Evolutionary conservation across 306 rosid species (phyloP), one percentile per base, ranked within the genome.

Genomic region (Hippophae gyantsensis): DNA sequence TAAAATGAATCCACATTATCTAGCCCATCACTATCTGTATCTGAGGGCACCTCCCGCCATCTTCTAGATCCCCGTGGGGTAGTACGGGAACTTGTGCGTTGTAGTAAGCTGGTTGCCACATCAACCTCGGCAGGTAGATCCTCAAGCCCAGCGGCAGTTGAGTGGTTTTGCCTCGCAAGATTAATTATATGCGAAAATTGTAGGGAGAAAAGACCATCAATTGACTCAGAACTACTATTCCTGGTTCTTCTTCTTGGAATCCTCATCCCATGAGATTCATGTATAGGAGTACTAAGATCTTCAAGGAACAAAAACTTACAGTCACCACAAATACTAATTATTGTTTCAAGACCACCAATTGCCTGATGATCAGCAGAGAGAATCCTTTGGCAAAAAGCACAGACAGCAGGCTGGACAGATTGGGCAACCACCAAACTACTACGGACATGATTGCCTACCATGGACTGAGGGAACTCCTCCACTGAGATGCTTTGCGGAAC

Each of bases 251-350:
- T 73, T 64, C 95, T 70, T 12, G 58, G 68, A 27, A 81, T 57
- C 58, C 72, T 76, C 61, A 52, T 76, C 14, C 38, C 66, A 66
- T 67, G 63, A 64, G 82, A 59, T 43, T 70, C 69, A 48, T 27
- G 86, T 11, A 52, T 3, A 32, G 79, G 87, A 48, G 54, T 74
- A 61, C 78, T 83, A 65, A 65, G 61, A 72, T 85, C 95, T 75
- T 93, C 99, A 18, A 82, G 82, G 57, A 84, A 68, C 66, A 93
- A 76, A 81, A 89, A 89, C 61, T 89, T 86, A 79, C 97, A 93
- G 65, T 93, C 97, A 47, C 89, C 94, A 46, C 99, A 93, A 43
- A 89, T 67, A 61, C 72, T 59, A 47, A 60, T 45, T 3, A 60
- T 45, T 3, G 63, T 61, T 61, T 71, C 67, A 62, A 68, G 75